Evolutionary conservation across 345 rosid species (phyloP).

Genomic region (Hibiscus tridactylites): DNA sequence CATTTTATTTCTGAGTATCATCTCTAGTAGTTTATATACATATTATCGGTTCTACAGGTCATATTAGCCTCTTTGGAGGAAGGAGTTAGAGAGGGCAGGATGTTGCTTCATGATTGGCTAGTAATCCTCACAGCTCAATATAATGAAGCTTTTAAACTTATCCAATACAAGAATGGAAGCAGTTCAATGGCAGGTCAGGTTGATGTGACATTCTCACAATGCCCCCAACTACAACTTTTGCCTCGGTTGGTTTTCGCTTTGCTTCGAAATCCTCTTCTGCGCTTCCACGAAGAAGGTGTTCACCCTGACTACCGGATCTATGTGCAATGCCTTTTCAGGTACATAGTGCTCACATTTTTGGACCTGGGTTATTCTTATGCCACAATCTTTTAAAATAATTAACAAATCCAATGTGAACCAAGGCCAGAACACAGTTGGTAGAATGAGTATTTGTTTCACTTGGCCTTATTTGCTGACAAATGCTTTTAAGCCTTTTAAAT

Average conservation of each 20-base stretch:
- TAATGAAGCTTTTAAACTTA: conserved; percentile 64
- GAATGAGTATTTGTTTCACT: background rate
- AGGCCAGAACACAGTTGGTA: background rate
- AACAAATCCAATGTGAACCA: background rate
- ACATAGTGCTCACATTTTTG: conserved; percentile 11
- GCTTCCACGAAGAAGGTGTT: conserved; percentile 96
- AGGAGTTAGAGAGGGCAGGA: conserved; percentile 93
- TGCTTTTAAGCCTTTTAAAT: background rate
- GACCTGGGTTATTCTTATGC: background rate
- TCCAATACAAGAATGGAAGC: conserved; percentile 54
- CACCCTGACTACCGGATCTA: conserved; percentile 94
- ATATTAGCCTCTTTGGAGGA: conserved; percentile 83
- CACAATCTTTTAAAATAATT: background rate
- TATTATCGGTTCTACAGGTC: conserved; percentile 33
- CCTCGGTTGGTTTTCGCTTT: conserved; percentile 90
- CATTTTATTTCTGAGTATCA: background rate
- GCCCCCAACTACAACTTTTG: conserved; percentile 84
- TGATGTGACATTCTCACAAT: conserved; percentile 82
- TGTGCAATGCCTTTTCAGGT: conserved; percentile 98
- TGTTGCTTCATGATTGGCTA: conserved; percentile 95
- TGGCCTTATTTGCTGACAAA: background rate
- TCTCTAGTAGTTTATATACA: background rate
- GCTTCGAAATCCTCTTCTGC: conserved; percentile 91
- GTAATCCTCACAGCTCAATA: conserved; percentile 83
- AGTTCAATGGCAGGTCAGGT: conserved; percentile 49